These are phyloP conservation scores for Yarrowia alimentaria DNA, from an alignment of 805 yeast species.

Conservation along the genomic window DNA sequence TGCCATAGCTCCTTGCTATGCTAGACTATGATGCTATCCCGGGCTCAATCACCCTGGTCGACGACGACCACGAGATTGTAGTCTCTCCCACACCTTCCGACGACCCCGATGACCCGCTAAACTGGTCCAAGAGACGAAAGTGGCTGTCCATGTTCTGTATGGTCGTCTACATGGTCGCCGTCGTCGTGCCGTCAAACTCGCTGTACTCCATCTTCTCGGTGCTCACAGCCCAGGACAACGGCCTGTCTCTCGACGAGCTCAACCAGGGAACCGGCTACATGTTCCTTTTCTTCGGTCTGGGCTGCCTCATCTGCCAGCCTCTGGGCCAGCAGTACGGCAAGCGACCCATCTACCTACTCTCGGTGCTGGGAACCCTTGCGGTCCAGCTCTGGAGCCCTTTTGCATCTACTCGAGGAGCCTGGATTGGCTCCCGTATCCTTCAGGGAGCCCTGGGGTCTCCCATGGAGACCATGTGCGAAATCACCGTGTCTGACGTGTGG, in stretches of 20 bases:
- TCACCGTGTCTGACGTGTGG: constrained; percentile 66
- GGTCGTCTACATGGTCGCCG: constrained; percentile 44
- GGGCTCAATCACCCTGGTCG: constrained; percentile 33
- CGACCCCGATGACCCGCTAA: constrained; percentile 69
- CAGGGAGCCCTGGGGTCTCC: constrained; percentile 65
- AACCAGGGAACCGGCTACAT: constrained; percentile 52
- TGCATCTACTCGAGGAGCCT: constrained; percentile 41
- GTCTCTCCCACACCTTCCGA: constrained; percentile 58
- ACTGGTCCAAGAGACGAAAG: constrained; percentile 56
- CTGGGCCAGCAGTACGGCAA: constrained; percentile 51
- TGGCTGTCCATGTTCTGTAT: constrained; percentile 44
- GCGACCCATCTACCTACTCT: constrained; percentile 46
- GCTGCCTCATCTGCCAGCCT: constrained; percentile 55
- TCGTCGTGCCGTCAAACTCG: constrained; percentile 51
- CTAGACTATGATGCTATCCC: constrained; percentile 30
- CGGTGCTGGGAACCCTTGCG: constrained; percentile 44
- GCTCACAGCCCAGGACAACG: constrained; percentile 41
- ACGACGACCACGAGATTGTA: constrained; percentile 43
- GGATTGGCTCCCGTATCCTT: constrained; percentile 45
- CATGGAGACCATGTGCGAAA: constrained; percentile 67
- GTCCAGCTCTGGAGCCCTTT: constrained; percentile 48
- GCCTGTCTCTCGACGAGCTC: constrained; percentile 44
- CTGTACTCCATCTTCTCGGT: constrained; percentile 43
- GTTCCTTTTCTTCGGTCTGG: constrained; percentile 53
- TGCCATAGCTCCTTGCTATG: no score